A percentile compares a stretch with the other conserved stretches of the same genome.
phyloP scores from a whole-genome alignment of 176 grass and related monocot species.

The Avena sativa region DNA sequence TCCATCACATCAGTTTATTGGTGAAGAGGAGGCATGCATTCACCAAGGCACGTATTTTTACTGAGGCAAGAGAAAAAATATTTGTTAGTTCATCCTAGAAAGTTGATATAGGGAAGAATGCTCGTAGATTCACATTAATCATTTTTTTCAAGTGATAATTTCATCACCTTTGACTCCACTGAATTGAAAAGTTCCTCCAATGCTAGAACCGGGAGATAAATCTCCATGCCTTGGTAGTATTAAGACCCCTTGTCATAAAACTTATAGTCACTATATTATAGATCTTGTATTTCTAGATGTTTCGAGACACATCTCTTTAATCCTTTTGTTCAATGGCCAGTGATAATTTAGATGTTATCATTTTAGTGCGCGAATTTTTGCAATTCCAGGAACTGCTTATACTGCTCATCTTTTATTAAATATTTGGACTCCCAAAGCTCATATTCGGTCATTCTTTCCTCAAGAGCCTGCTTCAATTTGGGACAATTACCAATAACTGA shows the following conservation, averaged over 20 bases:
- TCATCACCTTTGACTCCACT: neutral
- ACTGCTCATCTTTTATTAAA: too few species aligned
- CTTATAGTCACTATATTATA: neutral
- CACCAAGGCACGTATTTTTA: neutral
- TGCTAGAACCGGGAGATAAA: neutral
- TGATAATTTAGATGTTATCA: too few species aligned
- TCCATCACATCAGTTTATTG: too few species aligned
- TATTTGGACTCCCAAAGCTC: too few species aligned
- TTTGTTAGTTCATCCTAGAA: neutral
- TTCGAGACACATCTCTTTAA: too few species aligned
- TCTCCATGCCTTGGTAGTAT: neutral
- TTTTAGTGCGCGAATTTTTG: too few species aligned
- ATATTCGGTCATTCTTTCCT: too few species aligned
- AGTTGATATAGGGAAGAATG: neutral
- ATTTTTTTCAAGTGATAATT: neutral
- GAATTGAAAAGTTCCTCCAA: neutral
- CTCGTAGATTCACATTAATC: neutral
- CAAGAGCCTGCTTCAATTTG: too few species aligned
- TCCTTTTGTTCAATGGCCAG: too few species aligned
- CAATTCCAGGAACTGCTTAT: too few species aligned
- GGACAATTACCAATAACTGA: too few species aligned
- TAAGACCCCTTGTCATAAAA: neutral
- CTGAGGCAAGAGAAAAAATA: neutral
- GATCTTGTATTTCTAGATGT: neutral
- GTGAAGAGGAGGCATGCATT: too few species aligned